Percentiles rank a stretch among this genome's conserved stretches.
Conservation (phyloP, 1,139 yeast species). For the Lipomyces yarrowii region DNA sequence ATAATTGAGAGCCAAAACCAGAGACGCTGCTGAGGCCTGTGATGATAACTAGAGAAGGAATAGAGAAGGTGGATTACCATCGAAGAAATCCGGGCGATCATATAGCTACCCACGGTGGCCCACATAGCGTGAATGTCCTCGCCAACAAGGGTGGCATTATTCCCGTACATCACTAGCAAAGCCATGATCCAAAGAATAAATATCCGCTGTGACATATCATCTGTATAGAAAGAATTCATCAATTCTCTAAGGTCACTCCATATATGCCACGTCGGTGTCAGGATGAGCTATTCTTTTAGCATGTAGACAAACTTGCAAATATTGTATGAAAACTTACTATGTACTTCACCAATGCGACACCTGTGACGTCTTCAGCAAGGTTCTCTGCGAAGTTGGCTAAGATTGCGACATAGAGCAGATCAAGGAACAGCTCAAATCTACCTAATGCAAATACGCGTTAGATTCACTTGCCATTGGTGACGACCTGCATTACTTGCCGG, state of each 20-base stretch:
- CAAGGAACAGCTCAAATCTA: conserved; percentile 61
- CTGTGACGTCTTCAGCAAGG: conserved; percentile 57
- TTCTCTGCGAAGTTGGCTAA: conserved; percentile 61
- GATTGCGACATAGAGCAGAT: conserved; percentile 65
- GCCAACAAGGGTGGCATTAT: conserved; percentile 51
- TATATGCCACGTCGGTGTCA: conserved; percentile 59
- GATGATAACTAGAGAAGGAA: conserved; percentile 57
- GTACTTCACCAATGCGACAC: conserved; percentile 53
- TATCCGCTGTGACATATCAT: conserved; percentile 59
- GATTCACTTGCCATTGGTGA: neutral
- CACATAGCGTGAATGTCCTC: conserved; percentile 47
- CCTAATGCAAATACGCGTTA: conserved; percentile 35
- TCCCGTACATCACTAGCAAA: conserved; percentile 56
- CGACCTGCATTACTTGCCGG: neutral
- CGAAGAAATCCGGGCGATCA: conserved; percentile 37
- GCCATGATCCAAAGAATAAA: conserved; percentile 59
- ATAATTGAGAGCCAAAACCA: conserved; percentile 45
- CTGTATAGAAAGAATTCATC: conserved; percentile 65
- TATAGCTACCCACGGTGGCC: conserved; percentile 37
- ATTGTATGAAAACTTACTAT: conserved; percentile 34
- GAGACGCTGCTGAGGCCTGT: conserved; percentile 54
- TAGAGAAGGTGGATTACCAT: conserved; percentile 42
- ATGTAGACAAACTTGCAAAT: neutral
- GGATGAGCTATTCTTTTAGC: conserved; percentile 6
- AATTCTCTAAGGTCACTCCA: conserved; percentile 69